Evolutionary conservation across 202 grass and related monocot genomes (phyloP), one percentile per base, ranked within the genome.

Genomic region (Tripidium arundinaceum): DNA sequence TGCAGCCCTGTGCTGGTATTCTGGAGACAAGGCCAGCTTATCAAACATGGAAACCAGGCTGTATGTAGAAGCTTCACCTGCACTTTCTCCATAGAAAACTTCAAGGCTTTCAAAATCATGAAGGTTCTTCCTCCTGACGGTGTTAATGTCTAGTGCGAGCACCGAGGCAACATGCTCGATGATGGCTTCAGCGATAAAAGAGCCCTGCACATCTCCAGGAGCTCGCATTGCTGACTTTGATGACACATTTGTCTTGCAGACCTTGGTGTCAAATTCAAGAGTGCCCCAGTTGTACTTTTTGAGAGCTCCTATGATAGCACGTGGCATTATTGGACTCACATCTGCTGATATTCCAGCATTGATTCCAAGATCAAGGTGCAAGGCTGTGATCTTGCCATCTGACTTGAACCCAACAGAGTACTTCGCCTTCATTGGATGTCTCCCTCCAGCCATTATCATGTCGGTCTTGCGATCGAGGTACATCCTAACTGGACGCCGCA

Each of bases 271-370:
- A 7, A 90, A 83, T 5, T 81, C 81, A 45, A 97, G 80, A 67
- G 83, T 73, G 1, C 91, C 91, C 89, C 91, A 92, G 62, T 94
- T 94, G 66, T 97, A 97, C 72, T 94, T 97, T 18, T 85, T 97
- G 40, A 97, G 63, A 27, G 69, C 8, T 18, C 52, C 83, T n/a
- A 92, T 25, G 12, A 83, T 85, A 61, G 45, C 10, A 5, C 0
- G 0, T 21, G 91, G 74, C 3, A 97, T 2, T 18, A 68, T 0
- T 9, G 87, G 87, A 31, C 89, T 97, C 9, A 49, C 0, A 67
- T 94, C 94, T 18, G 46, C 70, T 36, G 89, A 15, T 58, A 97
- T 85, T 12, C 94, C 94, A 0, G 83, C 83, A 72, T 97, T 94
- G 37, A 97, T 21, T 22, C 73, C 38, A 57, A 97, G 79, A 79